Evolutionary conservation across 352 stramenopile genomes (phyloP), one percentile per base, ranked within the genome.

Genomic region (Phytophthora fragariae): DNA sequence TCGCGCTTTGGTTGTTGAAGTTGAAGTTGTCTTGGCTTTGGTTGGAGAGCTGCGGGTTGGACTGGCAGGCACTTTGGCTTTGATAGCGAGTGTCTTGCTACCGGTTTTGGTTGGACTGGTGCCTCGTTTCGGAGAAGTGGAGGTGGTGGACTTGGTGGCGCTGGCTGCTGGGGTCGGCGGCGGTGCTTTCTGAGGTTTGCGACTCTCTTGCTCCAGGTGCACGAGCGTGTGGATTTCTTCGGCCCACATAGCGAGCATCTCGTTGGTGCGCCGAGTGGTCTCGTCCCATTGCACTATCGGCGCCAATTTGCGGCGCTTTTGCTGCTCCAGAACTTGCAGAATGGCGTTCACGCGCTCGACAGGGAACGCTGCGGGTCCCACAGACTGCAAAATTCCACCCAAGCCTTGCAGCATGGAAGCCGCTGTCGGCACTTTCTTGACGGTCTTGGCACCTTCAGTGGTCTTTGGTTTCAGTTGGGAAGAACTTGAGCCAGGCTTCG

Each of bases 171-270:
- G n/a, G 2, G 54, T 3, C 6, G 39, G 39, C 12, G 39, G 17
- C 12, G 14, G 39, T 5, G 70, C 49, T 68, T 84, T 88, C 66
- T 88, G 86, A 0, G 84, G 76, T 49, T 88, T 87, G 39, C 83
- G 81, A n/a, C 69, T 90, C 57, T 93, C 82, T 49, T 91, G 82
- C 59, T 92, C 81, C 17, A 82, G 55, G 47, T 77, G 76, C 8
- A 92, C 52, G 44, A 87, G 79, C 65, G 77, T 89, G 46, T 82
- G 77, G 1, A 92, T 49, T 60, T 93, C 86, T 61, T 93, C 86
- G 0, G 76, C 76, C 58, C 78, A 92, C 86, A 93, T 93, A 7
- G 76, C 62, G 29, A 93, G 63, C 57, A 75, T 58, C 58, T 93
- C 86, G 61, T 92, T 91, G 10, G 75, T 81, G 33, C 77, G 75